These are phyloP conservation scores for Mycena galericulata DNA, from an alignment of 768 basidiomycete species.

Conservation along the genomic window DNA sequence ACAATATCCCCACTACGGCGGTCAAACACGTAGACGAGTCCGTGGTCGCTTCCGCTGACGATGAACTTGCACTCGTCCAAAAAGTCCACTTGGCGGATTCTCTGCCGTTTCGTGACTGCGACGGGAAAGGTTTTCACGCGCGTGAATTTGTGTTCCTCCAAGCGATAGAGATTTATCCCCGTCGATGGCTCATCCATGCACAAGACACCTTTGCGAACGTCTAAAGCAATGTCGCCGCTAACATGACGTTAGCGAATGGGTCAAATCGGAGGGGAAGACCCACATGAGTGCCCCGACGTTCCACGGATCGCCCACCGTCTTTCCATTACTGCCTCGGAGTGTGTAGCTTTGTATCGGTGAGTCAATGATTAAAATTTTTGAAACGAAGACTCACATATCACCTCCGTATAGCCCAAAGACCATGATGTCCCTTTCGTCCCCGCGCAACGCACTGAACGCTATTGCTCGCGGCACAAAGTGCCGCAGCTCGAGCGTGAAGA, in stretches of 20 bases:
- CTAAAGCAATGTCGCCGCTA: slow-evolving; percentile 25
- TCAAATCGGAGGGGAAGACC: slow-evolving; percentile 17
- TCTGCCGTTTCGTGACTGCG: slow-evolving; percentile 22
- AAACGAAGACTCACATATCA: slow-evolving; percentile 31
- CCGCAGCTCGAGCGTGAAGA: slow-evolving; percentile 33
- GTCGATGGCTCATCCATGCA: slow-evolving; percentile 28
- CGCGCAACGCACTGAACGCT: slow-evolving; percentile 30
- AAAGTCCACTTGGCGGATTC: slow-evolving; percentile 30
- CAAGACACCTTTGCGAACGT: slow-evolving; percentile 19
- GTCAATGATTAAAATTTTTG: slow-evolving; percentile 7
- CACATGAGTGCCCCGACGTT: slow-evolving; percentile 34
- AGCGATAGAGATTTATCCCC: slow-evolving; percentile 22
- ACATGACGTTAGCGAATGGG: slow-evolving; percentile 5
- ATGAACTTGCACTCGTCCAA: slow-evolving; percentile 26
- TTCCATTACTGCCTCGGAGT: slow-evolving; percentile 30
- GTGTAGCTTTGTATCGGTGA: slow-evolving; percentile 29
- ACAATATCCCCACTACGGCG: slow-evolving; percentile 21
- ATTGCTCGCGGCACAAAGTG: slow-evolving; percentile 33
- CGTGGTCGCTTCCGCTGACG: slow-evolving; percentile 36
- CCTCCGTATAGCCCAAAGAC: slow-evolving; percentile 36
- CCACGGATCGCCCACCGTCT: slow-evolving; percentile 11
- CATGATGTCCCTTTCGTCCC: slow-evolving; percentile 29
- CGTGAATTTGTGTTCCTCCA: slow-evolving; percentile 16
- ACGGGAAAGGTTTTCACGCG: slow-evolving; percentile 27
- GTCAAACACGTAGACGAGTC: slow-evolving; percentile 34